Evolutionary conservation across 2,329 filamentous ascomycete species (phyloP), one percentile per base, ranked within the genome.

Genomic region (Penicillium aurantiogriseum): DNA sequence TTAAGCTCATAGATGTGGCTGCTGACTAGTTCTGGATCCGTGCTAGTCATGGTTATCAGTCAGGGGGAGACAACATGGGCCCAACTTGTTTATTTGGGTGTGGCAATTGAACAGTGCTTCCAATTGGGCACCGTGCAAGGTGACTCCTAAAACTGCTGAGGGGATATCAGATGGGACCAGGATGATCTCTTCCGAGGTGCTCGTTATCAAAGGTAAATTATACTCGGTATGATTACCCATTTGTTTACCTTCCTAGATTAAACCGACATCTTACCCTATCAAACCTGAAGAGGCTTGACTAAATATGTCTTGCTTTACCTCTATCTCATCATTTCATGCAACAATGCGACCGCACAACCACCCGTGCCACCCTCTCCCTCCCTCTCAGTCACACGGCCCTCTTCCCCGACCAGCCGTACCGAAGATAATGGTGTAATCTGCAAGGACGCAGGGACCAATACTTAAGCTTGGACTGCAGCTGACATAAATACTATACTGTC

Each of bases 401-500:
- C 60, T 65, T 47, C 51, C 46, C 53, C 44, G 40, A 35, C 36
- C 53, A 53, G 55, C 45, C 43, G 57, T 63, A 42, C 67, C 65
- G 69, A 67, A 63, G 62, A 68, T 69, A 61, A 51, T 51, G 27
- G 67, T 67, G 54, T 50, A 42, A 69, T 66, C 46, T 61, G 31
- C 47, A 49, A 46, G 19, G 47, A 65, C 57, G 66, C 67, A 69
- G 64, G 65, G 66, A 65, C 70, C 66, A 67, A 65, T 62, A 56
- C 61, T 57, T 67, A 63, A 64, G 67, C 48, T 53, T 45, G 50
- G 47, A 45, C 51, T 31, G 23, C 46, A 51, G 29, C n/a, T 36
- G 39, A 19, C n/a, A n/a, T 38, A 15, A 23, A 33, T 44, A 56
- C 45, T 46, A 35, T 43, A 25, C 17, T 42, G 5, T 29, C n/a